Base-by-base conservation (phyloP, 805 yeast species). In the Saccharomycodes ludwigii region DNA sequence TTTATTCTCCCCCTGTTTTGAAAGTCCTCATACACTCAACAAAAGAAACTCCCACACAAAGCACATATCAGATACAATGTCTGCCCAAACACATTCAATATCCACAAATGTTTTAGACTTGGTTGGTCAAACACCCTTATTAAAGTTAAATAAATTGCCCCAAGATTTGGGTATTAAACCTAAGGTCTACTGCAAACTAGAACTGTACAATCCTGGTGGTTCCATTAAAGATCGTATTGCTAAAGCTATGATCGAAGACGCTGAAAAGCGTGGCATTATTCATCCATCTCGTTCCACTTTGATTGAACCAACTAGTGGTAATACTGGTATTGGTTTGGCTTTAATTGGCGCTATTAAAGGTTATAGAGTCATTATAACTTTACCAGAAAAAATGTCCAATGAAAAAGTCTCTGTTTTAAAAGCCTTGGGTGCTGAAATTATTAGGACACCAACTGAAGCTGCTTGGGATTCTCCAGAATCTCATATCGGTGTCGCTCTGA, bases 381-480 rank as follows among this genome's bases (percentile, higher is more conserved):
- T 82, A 42, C 94, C 94, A 12, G 94, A 82, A 62, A 82, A 82
- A 61, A 82, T 82, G 94, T 78, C 88, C 26, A 82, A 82, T 55
- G 94, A 82, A 52, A 82, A 82, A 53, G 94, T 82, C 19, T 73
- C 86, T 30, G 94, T 83, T 5, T 68, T 82, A 54, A 81, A 81
- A 57, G 94, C 93, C 5, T 65, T 82, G 37, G 94, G 94, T 37
- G 94, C 94, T 20, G 94, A 82, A 55, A 82, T 82, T 51, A 76
- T 82, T 43, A 72, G 94, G 64, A 82, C 94, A 9, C 94, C 94
- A 32, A 82, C 86, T 18, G 93, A 78, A 50, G 94, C 94, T 27
- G 93, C 94, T 2, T 82, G 85, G 83, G 94, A 82, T 47, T 71
- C 93, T 29, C 94, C 94, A 27, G 94, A 83, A 55, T 76, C 86